Base-by-base conservation (phyloP, 2,329 filamentous ascomycete genomes). In the Hymenoscyphus infarciens region DNA sequence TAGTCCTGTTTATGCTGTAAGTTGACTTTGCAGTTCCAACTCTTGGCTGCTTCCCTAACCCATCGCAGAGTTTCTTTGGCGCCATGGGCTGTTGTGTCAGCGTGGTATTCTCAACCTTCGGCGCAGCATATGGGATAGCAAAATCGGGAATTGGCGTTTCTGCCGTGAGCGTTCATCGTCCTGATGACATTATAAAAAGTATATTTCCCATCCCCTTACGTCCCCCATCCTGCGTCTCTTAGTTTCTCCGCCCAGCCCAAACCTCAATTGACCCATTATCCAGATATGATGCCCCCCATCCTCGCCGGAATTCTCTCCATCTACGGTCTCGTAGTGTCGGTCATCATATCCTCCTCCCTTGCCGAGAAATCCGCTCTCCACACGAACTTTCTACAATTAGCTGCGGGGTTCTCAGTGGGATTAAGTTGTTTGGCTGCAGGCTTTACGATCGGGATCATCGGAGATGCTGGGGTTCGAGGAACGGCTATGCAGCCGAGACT, bases 241-340 rank as follows among this genome's bases (percentile, higher is more conserved):
- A n/a, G n/a, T n/a, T n/a, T n/a, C n/a, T n/a, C n/a, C n/a, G n/a
- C n/a, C n/a, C n/a, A n/a, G n/a, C n/a, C n/a, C n/a, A n/a, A n/a
- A n/a, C n/a, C n/a, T n/a, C n/a, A n/a, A 29, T 6, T 29, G 27
- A 29, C 27, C 27, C 27, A 29, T 29, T 6, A 29, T 29, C 6
- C 27, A 6, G 94, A 97, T 84, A 96, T 98, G 78, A 93, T 98
- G 72, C 94, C 94, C 77, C 93, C 97, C 80, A 96, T 99, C 87
- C 97, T 99, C 92, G 93, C 95, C 82, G 95, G 94, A 96, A 97
- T 98, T 81, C 97, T 99, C 80, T 93, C 91, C 88, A 98, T 98
- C 80, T 98, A 94, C 81, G 90, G 90, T 73, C 85, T 94, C 70
- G 90, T 94, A 79, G 89, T 93, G 67, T 91, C 89, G 25, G 90